Conservation (phyloP, 306 rosid genomes). For the Rubus parviflorus region DNA sequence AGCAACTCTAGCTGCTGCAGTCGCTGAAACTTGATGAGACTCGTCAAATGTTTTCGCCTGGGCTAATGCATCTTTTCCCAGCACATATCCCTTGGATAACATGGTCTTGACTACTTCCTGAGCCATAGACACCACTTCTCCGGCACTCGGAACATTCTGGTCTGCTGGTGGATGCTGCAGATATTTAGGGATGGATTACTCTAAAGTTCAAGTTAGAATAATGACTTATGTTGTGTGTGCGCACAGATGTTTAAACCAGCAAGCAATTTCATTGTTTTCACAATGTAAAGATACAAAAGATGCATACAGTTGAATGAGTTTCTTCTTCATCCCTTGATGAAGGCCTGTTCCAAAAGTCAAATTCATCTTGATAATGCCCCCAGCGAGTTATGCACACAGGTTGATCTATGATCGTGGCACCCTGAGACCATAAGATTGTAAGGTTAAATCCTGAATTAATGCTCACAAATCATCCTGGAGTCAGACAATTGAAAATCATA, state of each 20-base stretch:
- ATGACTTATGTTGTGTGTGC: not conserved
- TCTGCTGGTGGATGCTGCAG: slow-evolving; percentile 41
- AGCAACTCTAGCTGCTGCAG: slow-evolving; percentile 69
- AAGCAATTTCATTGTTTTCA: slow-evolving; percentile 8
- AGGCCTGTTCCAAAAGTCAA: slow-evolving; percentile 67
- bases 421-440: slow-evolving; percentile 47
- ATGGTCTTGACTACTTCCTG: slow-evolving; percentile 83
- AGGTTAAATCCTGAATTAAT: slow-evolving; percentile 5
- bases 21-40: slow-evolving; percentile 68
- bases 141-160: slow-evolving; percentile 62
- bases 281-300: not conserved
- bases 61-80: slow-evolving; percentile 72
- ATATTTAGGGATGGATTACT: not conserved
- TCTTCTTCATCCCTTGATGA: slow-evolving; percentile 43
- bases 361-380: slow-evolving; percentile 75
- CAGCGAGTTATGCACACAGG: slow-evolving; percentile 89
- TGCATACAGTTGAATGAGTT: slow-evolving; percentile 49
- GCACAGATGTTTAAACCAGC: not conserved
- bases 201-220: not conserved
- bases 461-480: not conserved
- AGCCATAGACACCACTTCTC: slow-evolving; percentile 71
- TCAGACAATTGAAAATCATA: not conserved
- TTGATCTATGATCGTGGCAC: slow-evolving; percentile 89
- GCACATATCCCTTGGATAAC: slow-evolving; percentile 76
- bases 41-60: slow-evolving; percentile 74